Percentiles rank a stretch among this genome's conserved stretches.
Evolutionary conservation across 2,329 filamentous ascomycete species (phyloP).

Genomic region (Pseudogymnoascus sp.): DNA sequence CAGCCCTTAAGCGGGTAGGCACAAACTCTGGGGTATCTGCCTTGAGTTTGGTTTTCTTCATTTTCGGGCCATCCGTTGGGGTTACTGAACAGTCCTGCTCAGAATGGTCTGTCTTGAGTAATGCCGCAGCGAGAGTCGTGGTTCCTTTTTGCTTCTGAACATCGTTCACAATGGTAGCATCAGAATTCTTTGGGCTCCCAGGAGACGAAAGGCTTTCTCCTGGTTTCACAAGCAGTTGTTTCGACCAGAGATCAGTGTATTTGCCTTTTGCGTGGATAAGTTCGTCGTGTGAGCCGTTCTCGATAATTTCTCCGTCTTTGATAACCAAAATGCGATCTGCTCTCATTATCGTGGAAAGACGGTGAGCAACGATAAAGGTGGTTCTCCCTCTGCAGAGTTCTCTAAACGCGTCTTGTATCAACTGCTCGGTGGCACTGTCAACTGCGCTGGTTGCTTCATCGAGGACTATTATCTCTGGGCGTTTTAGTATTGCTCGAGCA

Average conservation of each 20-base stretch:
- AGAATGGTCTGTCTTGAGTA: neutral
- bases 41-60: slow-evolving; percentile 24
- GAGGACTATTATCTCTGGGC: slow-evolving; percentile 11
- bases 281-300: slow-evolving; percentile 42
- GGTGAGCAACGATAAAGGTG: slow-evolving; percentile 36
- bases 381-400: slow-evolving; percentile 39
- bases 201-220: slow-evolving; percentile 16
- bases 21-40: slow-evolving; percentile 34
- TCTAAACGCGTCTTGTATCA: slow-evolving; percentile 39
- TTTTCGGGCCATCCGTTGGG: neutral
- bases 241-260: slow-evolving; percentile 44
- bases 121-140: slow-evolving; percentile 8
- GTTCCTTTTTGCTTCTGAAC: slow-evolving; percentile 12
- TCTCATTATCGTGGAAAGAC: slow-evolving; percentile 45
- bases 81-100: neutral
- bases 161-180: slow-evolving; percentile 25
- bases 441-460: slow-evolving; percentile 39
- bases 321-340: slow-evolving; percentile 47
- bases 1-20: slow-evolving; percentile 17
- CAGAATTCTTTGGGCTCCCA: slow-evolving; percentile 20
- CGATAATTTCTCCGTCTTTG: slow-evolving; percentile 41
- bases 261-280: slow-evolving; percentile 39
- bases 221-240: slow-evolving; percentile 31
- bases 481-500: slow-evolving; percentile 12
- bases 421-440: slow-evolving; percentile 36